These are phyloP conservation scores for Yarrowia porcina DNA, from an alignment of 805 yeast genomes.

Conservation along the genomic window DNA sequence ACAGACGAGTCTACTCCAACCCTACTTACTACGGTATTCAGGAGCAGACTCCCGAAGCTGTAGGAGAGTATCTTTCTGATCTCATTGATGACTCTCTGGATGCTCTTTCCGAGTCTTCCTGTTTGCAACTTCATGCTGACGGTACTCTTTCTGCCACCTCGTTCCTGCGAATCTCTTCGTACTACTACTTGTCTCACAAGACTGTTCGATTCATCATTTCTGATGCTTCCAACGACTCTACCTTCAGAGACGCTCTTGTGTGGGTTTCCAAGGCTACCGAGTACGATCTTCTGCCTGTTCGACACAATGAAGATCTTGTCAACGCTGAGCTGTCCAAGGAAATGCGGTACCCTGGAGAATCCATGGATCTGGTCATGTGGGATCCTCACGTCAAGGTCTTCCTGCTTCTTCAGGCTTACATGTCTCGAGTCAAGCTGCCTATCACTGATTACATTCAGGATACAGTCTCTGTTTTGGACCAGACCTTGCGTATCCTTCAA, in stretches of 20 bases:
- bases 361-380: slow-evolving; percentile 50
- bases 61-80: slow-evolving; percentile 38
- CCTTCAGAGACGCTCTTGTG: slow-evolving; percentile 62
- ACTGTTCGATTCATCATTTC: slow-evolving; percentile 70
- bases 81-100: slow-evolving; percentile 68
- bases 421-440: slow-evolving; percentile 73
- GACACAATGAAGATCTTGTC: slow-evolving; percentile 88
- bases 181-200: slow-evolving; percentile 87
- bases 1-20: slow-evolving; percentile 69
- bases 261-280: slow-evolving; percentile 66
- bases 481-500: slow-evolving; percentile 87
- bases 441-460: slow-evolving; percentile 95
- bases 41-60: slow-evolving; percentile 50
- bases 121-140: slow-evolving; percentile 49
- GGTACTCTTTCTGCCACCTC: slow-evolving; percentile 57
- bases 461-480: slow-evolving; percentile 88
- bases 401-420: slow-evolving; percentile 67
- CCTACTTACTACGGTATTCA: slow-evolving; percentile 75
- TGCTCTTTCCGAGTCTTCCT: slow-evolving; percentile 66
- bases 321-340: slow-evolving; percentile 74
- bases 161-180: slow-evolving; percentile 79
- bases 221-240: slow-evolving; percentile 46
- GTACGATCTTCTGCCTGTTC: slow-evolving; percentile 81
- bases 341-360: slow-evolving; percentile 55
- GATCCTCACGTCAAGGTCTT: slow-evolving; percentile 84